A percentile compares a stretch with the other conserved stretches of the same genome.
These are phyloP conservation scores for Elsinoe perseae DNA, from an alignment of 2,329 filamentous ascomycete species.

Conservation along the genomic window DNA sequence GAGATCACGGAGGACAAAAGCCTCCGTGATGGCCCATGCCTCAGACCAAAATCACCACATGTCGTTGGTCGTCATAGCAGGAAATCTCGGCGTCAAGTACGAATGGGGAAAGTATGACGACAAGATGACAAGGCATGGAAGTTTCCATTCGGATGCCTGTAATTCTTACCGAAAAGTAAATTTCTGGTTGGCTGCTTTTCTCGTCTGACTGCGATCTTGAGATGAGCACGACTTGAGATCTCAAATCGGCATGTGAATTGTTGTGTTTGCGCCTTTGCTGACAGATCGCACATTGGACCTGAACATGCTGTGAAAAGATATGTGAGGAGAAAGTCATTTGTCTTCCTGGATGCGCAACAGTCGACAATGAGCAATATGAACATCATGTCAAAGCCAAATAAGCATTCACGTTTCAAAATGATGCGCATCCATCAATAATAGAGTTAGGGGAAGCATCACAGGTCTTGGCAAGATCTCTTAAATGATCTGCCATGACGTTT, in stretches of 20 bases:
- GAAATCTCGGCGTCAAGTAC: neutral
- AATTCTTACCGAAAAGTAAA: neutral
- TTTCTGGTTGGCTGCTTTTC: neutral
- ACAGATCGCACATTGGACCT: no score
- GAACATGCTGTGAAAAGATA: no score
- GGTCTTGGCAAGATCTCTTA: constrained; percentile 2
- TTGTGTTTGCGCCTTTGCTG: no score
- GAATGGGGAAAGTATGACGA: neutral
- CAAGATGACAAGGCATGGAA: neutral
- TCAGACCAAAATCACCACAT: neutral
- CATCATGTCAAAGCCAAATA: no score
- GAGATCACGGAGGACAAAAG: neutral
- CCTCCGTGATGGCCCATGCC: neutral
- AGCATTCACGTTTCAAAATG: neutral
- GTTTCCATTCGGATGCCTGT: neutral
- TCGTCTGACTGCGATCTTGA: constrained; percentile 11
- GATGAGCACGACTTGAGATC: constrained; percentile 8
- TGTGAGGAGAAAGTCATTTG: no score
- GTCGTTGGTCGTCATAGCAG: neutral
- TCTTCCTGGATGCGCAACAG: no score
- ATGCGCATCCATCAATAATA: neutral
- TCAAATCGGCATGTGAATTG: constrained; percentile 3
- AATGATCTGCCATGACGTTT: constrained; percentile 14
- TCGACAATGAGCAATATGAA: no score
- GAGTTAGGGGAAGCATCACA: neutral